Percentiles rank a stretch among this genome's conserved stretches.
Evolutionary conservation across 2,329 filamentous ascomycete species (phyloP).

Genomic region (Scopulariopsis brevicaulis): DNA sequence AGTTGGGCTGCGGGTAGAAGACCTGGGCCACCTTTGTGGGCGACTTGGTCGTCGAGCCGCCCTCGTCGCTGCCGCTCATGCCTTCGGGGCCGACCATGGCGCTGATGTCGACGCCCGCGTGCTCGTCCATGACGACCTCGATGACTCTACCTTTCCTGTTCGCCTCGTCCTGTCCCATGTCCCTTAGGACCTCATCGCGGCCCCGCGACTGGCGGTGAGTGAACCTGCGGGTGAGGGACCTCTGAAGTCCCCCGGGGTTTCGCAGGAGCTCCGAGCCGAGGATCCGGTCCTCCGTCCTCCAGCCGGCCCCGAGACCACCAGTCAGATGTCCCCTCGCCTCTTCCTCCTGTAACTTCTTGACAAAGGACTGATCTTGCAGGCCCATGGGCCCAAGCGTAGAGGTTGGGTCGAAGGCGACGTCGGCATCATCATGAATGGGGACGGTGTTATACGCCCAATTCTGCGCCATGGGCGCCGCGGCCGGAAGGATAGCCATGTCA

Average conservation of each 20-base stretch:
- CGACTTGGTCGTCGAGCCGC: constrained; percentile 17
- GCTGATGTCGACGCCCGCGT: constrained; percentile 36
- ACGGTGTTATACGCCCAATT: constrained; percentile 19
- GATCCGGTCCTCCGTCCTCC: constrained; percentile 33
- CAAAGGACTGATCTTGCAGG: constrained; percentile 30
- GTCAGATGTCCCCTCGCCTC: constrained; percentile 44
- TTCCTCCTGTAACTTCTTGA: constrained; percentile 33
- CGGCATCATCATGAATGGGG: constrained; percentile 15
- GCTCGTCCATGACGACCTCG: constrained; percentile 40
- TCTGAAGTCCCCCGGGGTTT: constrained; percentile 18
- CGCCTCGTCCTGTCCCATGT: constrained; percentile 44
- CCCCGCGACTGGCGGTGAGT: constrained; percentile 17
- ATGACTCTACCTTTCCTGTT: constrained; percentile 49
- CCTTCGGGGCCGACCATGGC: constrained; percentile 31
- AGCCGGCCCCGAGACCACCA: constrained; percentile 45
- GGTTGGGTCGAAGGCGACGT: constrained; percentile 28
- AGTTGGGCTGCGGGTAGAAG: constrained; percentile 53
- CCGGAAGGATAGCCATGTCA: constrained; percentile 27
- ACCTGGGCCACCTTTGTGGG: constrained; percentile 26
- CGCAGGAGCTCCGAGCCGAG: constrained; percentile 38
- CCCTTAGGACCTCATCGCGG: constrained; percentile 30
- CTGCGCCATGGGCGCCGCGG: constrained; percentile 27
- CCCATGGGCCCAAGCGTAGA: constrained; percentile 32
- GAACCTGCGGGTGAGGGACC: constrained; percentile 27
- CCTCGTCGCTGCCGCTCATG: constrained; percentile 11